Evolutionary conservation across 208 protist species (phyloP).

Genomic region (Acanthamoeba sp.): DNA sequence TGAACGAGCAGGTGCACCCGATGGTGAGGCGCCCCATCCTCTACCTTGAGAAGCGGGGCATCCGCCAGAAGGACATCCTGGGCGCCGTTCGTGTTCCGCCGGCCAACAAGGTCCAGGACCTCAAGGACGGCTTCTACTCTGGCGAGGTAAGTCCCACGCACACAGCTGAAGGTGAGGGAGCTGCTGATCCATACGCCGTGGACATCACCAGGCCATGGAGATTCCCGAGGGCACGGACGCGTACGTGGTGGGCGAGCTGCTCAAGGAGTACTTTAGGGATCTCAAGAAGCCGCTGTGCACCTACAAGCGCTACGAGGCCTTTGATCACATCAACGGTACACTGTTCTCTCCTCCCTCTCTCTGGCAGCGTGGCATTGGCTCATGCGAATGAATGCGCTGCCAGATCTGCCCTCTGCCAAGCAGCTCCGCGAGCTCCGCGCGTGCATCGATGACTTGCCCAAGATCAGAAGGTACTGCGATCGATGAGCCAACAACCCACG

Average conservation of each 20-base stretch:
- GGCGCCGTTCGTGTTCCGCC: background rate
- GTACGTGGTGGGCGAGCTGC: constrained; percentile 45
- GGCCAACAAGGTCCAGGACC: constrained; percentile 41
- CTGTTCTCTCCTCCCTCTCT: background rate
- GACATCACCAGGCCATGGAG: background rate
- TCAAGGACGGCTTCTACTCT: constrained; percentile 66
- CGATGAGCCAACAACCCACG: too few relatives aligned
- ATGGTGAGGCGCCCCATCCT: constrained; percentile 39
- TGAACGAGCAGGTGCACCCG: constrained; percentile 73
- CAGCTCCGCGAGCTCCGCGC: constrained; percentile 9
- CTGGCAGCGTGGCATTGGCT: too few relatives aligned
- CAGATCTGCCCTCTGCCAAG: background rate
- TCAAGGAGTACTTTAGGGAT: constrained; percentile 71
- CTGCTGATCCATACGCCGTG: too few relatives aligned
- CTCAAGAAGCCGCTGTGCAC: constrained; percentile 61
- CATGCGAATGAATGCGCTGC: too few relatives aligned
- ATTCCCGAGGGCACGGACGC: constrained; percentile 47
- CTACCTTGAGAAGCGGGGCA: constrained; percentile 35
- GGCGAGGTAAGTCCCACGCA: background rate
- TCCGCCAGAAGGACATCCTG: constrained; percentile 55
- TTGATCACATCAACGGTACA: constrained; percentile 40
- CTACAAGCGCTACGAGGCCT: constrained; percentile 61
- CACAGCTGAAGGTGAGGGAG: too few relatives aligned
- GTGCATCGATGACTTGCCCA: constrained; percentile 58
- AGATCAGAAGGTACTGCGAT: constrained; percentile 46